These are phyloP conservation scores for Fonsecaea monophora DNA, from an alignment of 2,329 filamentous ascomycete genomes.

Conservation along the genomic window DNA sequence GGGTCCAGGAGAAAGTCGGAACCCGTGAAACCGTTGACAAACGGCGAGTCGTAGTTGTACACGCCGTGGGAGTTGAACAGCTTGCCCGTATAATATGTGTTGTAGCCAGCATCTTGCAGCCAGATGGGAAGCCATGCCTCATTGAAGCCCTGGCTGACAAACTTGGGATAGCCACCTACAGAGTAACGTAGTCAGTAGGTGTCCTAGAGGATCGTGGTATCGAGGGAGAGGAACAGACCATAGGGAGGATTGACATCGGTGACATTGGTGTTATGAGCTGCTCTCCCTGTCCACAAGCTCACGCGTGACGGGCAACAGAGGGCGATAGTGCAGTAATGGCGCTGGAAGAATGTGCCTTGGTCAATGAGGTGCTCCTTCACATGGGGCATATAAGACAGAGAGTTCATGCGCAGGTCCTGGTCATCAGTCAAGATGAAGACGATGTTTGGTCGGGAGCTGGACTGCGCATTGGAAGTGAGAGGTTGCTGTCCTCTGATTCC, in stretches of 20 bases:
- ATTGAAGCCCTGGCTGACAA: conserved; percentile 59
- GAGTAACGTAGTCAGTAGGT: not conserved
- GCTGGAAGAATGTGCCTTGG: conserved; percentile 65
- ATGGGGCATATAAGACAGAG: conserved; percentile 66
- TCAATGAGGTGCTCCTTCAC: conserved; percentile 63
- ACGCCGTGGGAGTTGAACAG: conserved; percentile 61
- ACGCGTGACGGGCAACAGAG: conserved; percentile 73
- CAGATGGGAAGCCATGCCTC: conserved; percentile 59
- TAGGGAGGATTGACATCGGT: conserved; percentile 61
- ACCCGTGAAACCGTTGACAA: conserved; percentile 48
- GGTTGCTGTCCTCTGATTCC: conserved; percentile 3
- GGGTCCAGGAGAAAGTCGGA: conserved; percentile 55
- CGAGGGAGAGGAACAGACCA: conserved; percentile 21
- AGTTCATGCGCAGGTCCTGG: conserved; percentile 68
- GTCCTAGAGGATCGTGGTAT: not conserved
- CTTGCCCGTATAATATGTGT: conserved; percentile 64
- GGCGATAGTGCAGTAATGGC: conserved; percentile 71
- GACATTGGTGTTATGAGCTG: conserved; percentile 74
- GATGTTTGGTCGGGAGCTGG: conserved; percentile 58
- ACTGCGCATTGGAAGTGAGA: not conserved
- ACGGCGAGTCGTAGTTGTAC: conserved; percentile 55
- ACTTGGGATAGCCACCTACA: conserved; percentile 57
- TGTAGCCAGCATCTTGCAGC: conserved; percentile 60
- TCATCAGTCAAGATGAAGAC: conserved; percentile 73
- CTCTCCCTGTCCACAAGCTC: conserved; percentile 68